Conservation (phyloP, 1,139 yeast species). For the Debaryomyces singareniensis region DNA sequence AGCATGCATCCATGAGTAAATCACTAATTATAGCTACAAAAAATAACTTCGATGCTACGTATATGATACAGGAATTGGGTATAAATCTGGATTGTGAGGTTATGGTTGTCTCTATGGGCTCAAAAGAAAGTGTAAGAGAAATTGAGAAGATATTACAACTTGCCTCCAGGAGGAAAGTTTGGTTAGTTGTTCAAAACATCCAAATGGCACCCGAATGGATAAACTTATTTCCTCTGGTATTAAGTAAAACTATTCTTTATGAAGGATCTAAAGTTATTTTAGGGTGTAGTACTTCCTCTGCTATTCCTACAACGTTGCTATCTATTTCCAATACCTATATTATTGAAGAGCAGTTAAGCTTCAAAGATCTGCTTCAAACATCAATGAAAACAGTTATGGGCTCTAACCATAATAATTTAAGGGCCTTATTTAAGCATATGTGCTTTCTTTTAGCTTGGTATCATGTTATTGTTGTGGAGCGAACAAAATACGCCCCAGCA, state of each 20-base stretch:
- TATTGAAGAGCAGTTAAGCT: conserved; percentile 58
- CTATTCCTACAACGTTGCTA: conserved; percentile 48
- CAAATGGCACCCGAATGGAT: conserved; percentile 70
- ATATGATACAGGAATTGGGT: conserved; percentile 45
- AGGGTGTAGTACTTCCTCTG: conserved; percentile 48
- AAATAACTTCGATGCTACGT: conserved; percentile 64
- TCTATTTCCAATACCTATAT: conserved; percentile 46
- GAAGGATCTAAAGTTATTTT: conserved; percentile 47
- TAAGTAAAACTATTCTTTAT: conserved; percentile 19
- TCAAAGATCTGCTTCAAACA: conserved; percentile 30
- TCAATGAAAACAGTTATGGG: conserved; percentile 39
- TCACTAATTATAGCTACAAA: conserved; percentile 54
- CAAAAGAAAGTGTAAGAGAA: conserved; percentile 54
- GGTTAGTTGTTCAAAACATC: conserved; percentile 75
- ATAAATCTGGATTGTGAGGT: conserved; percentile 16
- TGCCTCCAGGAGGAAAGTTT: conserved; percentile 43
- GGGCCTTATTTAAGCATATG: conserved; percentile 43
- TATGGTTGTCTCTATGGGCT: conserved; percentile 64
- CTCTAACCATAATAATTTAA: conserved; percentile 19
- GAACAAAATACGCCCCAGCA: conserved; percentile 53
- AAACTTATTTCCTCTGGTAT: conserved; percentile 40
- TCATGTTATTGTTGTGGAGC: conserved; percentile 57
- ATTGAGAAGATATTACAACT: conserved; percentile 51
- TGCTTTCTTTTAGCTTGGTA: conserved; percentile 61
- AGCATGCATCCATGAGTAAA: conserved; percentile 6